Conservation (phyloP, 495 filamentous ascomycete genomes). For the Penicillium coffeae region DNA sequence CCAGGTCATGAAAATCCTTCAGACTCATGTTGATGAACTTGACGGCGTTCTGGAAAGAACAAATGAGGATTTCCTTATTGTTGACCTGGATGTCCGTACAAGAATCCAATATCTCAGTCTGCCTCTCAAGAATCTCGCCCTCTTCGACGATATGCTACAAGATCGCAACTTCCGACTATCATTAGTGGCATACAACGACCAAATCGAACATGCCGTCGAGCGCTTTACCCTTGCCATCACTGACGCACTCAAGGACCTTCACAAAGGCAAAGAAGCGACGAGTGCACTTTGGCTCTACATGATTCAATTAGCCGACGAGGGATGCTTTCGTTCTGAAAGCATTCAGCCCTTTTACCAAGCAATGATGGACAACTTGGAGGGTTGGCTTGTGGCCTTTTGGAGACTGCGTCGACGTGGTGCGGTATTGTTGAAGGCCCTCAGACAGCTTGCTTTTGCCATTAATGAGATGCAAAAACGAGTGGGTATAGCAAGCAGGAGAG, state of each 20-base stretch:
- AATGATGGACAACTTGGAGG: conserved; percentile 82
- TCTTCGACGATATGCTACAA: conserved; percentile 86
- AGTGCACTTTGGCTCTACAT: conserved; percentile 75
- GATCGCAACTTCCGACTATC: conserved; percentile 75
- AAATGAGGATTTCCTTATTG: conserved; percentile 80
- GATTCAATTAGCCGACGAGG: conserved; percentile 53
- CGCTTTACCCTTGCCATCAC: conserved; percentile 71
- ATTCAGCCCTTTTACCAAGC: conserved; percentile 63
- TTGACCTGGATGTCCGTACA: conserved; percentile 68
- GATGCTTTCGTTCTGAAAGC: conserved; percentile 40
- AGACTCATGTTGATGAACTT: conserved; percentile 88
- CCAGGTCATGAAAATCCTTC: conserved; percentile 83
- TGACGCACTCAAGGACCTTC: conserved; percentile 71
- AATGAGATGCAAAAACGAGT: conserved; percentile 75
- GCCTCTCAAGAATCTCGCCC: conserved; percentile 74
- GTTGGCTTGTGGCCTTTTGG: conserved; percentile 71
- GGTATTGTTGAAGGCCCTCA: conserved; percentile 55
- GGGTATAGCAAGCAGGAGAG: conserved; percentile 66
- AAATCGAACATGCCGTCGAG: conserved; percentile 83
- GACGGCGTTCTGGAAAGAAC: conserved; percentile 85
- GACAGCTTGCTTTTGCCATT: conserved; percentile 62
- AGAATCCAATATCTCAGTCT: conserved; percentile 74
- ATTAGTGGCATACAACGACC: conserved; percentile 82
- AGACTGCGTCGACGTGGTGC: conserved; percentile 64
- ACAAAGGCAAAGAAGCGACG: conserved; percentile 72